phyloP scores from a whole-genome alignment of 2,329 filamentous ascomycete genomes.

The Colletotrichum brevisporum region DNA sequence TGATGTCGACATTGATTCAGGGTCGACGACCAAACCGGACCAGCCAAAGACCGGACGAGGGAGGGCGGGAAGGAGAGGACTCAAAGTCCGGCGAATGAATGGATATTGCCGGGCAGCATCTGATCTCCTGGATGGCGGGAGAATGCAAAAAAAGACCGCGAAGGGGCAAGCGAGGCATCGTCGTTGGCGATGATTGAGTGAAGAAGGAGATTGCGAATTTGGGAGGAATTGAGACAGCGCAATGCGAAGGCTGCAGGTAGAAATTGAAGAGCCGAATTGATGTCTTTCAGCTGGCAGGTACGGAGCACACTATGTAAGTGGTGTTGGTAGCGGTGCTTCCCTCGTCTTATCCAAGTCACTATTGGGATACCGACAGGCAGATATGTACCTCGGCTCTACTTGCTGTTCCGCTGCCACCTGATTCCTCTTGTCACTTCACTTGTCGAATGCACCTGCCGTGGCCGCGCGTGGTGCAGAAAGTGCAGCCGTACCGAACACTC shows the following conservation, averaged over 20 bases:
- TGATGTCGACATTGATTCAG: conserved; percentile 21
- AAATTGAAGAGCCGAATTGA: background rate
- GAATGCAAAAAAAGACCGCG: conserved; percentile 11
- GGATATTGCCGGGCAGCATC: too few relatives aligned
- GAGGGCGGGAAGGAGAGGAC: background rate
- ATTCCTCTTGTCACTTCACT: background rate
- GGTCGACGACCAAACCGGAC: conserved; percentile 19
- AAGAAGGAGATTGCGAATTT: conserved; percentile 41
- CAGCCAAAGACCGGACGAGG: conserved; percentile 10
- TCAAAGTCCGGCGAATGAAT: too few relatives aligned
- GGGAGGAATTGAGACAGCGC: conserved; percentile 11
- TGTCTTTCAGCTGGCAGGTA: background rate
- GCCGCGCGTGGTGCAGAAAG: too few relatives aligned
- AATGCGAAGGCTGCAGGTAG: conserved; percentile 29
- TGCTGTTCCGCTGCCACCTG: background rate
- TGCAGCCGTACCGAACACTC: too few relatives aligned
- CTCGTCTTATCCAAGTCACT: conserved; percentile 10
- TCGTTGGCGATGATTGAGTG: conserved; percentile 10
- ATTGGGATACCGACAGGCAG: background rate
- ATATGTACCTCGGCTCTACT: conserved; percentile 1
- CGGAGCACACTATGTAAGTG: background rate
- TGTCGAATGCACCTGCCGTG: too few relatives aligned
- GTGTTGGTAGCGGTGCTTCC: background rate
- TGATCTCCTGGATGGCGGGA: too few relatives aligned
- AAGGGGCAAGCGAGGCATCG: background rate